Conservation (phyloP, 306 rosid genomes). For the Geum urbanum region DNA sequence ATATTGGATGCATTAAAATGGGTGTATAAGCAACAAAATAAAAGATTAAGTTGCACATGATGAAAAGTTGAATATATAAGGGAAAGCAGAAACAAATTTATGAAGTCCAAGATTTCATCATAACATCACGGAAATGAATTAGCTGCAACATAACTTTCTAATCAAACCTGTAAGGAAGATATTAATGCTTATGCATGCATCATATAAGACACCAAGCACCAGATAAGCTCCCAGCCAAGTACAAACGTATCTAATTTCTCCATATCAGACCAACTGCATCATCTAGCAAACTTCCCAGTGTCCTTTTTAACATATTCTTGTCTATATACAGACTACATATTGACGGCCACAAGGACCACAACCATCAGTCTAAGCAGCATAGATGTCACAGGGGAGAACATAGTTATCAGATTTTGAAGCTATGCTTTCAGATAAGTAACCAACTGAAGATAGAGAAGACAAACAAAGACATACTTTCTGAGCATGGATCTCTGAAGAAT, state of each 20-base stretch:
- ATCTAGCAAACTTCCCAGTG: neutral
- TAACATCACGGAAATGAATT: neutral
- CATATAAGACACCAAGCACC: neutral
- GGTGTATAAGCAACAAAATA: neutral
- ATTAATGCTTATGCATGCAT: neutral
- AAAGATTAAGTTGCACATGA: neutral
- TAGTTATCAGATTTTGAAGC: neutral
- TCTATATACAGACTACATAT: neutral
- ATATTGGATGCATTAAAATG: slow-evolving; percentile 6
- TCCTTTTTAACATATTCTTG: neutral
- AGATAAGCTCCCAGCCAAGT: neutral
- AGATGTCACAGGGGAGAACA: neutral
- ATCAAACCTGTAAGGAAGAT: neutral
- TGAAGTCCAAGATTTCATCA: neutral
- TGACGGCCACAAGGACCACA: neutral
- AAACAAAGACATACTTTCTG: slow-evolving; percentile 59
- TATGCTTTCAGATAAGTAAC: slow-evolving; percentile 3
- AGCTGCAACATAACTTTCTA: neutral
- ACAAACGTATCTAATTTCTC: neutral
- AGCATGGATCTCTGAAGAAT: slow-evolving; percentile 76
- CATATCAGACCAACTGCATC: neutral
- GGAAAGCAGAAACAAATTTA: neutral
- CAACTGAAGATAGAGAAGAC: slow-evolving; percentile 10
- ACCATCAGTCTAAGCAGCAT: neutral
- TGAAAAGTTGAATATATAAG: no score